phyloP scores from a whole-genome alignment of 1,284 basidiomycete species.

The Flammula alnicola region DNA sequence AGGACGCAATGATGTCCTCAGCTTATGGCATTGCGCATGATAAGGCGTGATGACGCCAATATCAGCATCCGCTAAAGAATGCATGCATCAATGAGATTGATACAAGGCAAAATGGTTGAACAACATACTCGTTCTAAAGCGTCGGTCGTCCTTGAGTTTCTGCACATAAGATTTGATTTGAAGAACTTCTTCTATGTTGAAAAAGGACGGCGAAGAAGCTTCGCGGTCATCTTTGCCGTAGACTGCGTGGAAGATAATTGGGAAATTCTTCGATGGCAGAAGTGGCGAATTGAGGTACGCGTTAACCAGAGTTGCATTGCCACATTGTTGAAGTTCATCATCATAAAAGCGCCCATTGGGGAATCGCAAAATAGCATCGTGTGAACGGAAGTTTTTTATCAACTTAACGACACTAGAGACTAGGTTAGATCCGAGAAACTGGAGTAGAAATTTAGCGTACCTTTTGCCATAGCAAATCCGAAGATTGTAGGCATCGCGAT shows the following conservation, averaged over 20 bases:
- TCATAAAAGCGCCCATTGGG: constrained; percentile 62
- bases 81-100: not conserved
- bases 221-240: constrained; percentile 65
- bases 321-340: constrained; percentile 51
- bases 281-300: constrained; percentile 41
- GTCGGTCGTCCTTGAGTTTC: constrained; percentile 33
- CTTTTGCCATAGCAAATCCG: constrained; percentile 34
- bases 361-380: constrained; percentile 57
- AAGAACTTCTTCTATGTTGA: constrained; percentile 61
- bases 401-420: constrained; percentile 36
- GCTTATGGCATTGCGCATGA: constrained; percentile 54
- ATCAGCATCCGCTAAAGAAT: constrained; percentile 18
- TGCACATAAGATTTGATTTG: constrained; percentile 56
- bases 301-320: constrained; percentile 39
- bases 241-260: constrained; percentile 64
- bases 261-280: constrained; percentile 53
- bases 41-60: constrained; percentile 57
- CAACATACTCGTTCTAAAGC: constrained; percentile 45
- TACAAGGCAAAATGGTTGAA: not conserved
- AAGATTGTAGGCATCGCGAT: constrained; percentile 48
- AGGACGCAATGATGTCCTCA: constrained; percentile 41
- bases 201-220: constrained; percentile 66
- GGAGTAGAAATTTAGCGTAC: constrained; percentile 2
- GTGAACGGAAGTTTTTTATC: constrained; percentile 62
- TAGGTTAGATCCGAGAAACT: constrained; percentile 2